Evolutionary conservation across 768 basidiomycete genomes (phyloP), one percentile per base, ranked within the genome.

Genomic region (Tricholoma bakamatsutake): DNA sequence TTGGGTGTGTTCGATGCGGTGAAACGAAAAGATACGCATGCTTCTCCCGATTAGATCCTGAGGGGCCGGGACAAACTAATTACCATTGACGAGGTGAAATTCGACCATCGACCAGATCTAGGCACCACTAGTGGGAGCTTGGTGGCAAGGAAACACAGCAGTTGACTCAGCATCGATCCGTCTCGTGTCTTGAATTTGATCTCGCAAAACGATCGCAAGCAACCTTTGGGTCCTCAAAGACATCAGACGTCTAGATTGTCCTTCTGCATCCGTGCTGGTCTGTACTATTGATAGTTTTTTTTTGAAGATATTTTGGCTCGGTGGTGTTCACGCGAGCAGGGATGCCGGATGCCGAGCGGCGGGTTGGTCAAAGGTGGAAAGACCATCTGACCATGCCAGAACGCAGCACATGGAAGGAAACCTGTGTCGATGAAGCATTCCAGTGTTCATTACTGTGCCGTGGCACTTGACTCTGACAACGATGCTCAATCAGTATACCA

Each of bases 91-190:
- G 6, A 50, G 45, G 54, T 43, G 54, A 45, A 58, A 50, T 55
- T 59, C 64, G 69, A 71, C 71, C 66, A 57, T 59, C 64, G 70
- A 71, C 71, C 66, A 57, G 71, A 74, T 74, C 67, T 67, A 74
- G 71, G 73, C 63, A 72, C 67, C 30, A 21, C 60, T 51, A 57
- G 47, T 62, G 54, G 60, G 53, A 57, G 40, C 24, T 35, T 28
- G 58, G 63, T 64, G 63, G 61, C 63, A 62, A 62, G 63, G 63
- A 34, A 60, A 64, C 63, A 42, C 54, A 42, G 31, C 15, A 8
- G n/a, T 42, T 42, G 18, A n/a, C 9, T 42, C 40, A 42, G 40
- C 40, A 42, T 18, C 21, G 21, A 24, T 24, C 17, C 40, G 40
- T 11, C 17, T 24, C 21, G 7, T 30, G 27, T 48, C 30, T 47